Conservation (phyloP, 352 stramenopile genomes). For the Pythium folliculosum region DNA sequence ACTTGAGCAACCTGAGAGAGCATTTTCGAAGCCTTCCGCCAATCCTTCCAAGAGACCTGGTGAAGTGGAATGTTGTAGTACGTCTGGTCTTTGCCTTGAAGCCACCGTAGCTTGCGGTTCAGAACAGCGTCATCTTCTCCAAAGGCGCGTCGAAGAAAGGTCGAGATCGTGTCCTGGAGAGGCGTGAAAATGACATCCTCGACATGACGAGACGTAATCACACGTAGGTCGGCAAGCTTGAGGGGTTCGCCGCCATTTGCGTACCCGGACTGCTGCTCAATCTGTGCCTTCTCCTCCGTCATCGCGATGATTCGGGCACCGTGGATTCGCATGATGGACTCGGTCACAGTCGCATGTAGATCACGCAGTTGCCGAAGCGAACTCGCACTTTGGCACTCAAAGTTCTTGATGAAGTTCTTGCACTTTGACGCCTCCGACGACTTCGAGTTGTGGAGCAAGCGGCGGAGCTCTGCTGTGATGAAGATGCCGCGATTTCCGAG, state of each 20-base stretch:
- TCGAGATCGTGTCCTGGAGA: constrained; percentile 62
- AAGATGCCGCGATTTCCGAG: constrained; percentile 74
- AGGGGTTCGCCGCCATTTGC: constrained; percentile 32
- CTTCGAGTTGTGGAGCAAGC: constrained; percentile 78
- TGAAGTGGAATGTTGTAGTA: constrained; percentile 88
- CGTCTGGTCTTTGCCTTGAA: constrained; percentile 90
- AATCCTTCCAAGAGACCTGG: constrained; percentile 85
- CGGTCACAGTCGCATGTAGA: constrained; percentile 58
- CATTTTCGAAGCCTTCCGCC: constrained; percentile 71
- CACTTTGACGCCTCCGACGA: constrained; percentile 69
- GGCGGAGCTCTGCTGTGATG: constrained; percentile 80
- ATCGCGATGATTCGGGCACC: constrained; percentile 56
- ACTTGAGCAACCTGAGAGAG: constrained; percentile 61
- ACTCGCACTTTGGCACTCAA: constrained; percentile 46
- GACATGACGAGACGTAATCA: constrained; percentile 73
- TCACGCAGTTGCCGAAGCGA: constrained; percentile 62
- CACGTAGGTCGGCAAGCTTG: constrained; percentile 54
- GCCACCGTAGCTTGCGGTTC: constrained; percentile 85
- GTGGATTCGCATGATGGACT: constrained; percentile 68
- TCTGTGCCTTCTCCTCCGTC: constrained; percentile 47
- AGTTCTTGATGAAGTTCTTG: constrained; percentile 62
- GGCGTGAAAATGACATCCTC: constrained; percentile 80
- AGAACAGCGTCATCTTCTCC: constrained; percentile 77
- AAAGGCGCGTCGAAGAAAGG: constrained; percentile 57
- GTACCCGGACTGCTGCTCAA: constrained; percentile 28